A percentile compares a stretch with the other conserved stretches of the same genome.
Conservation (phyloP, 176 grass and related monocot species). For the Triticum monococcum region DNA sequence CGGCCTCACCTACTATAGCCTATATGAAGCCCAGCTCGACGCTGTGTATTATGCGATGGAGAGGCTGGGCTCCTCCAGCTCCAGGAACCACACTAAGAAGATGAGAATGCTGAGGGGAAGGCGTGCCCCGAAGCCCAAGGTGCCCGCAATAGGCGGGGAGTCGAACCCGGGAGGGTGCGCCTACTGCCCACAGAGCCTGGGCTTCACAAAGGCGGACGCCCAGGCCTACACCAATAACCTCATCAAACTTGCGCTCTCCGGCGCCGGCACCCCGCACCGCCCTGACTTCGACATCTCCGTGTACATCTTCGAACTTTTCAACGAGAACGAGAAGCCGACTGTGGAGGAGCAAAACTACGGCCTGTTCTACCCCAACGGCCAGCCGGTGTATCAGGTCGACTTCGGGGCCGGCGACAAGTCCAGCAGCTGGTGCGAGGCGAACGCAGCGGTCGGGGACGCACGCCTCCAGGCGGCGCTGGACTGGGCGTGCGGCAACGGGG, state of each 20-base stretch:
- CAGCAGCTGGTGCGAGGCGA: constrained; percentile 45
- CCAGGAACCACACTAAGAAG: constrained; percentile 1
- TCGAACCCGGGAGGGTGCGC: not conserved
- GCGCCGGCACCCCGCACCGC: constrained; percentile 40
- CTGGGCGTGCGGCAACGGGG: constrained; percentile 30
- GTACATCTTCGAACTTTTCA: constrained; percentile 73
- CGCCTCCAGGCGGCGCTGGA: constrained; percentile 36
- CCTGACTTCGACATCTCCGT: constrained; percentile 48
- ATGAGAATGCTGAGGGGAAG: constrained; percentile 33
- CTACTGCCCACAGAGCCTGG: not conserved
- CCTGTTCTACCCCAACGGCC: constrained; percentile 50
- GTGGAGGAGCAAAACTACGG: constrained; percentile 59
- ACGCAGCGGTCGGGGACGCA: constrained; percentile 9
- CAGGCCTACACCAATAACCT: constrained; percentile 52
- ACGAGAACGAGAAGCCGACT: constrained; percentile 54
- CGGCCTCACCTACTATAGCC: constrained; percentile 46
- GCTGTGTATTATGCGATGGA: constrained; percentile 52
- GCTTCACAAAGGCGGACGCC: constrained; percentile 16
- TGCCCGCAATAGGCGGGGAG: not conserved
- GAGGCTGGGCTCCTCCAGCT: constrained; percentile 3
- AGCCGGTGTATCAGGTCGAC: constrained; percentile 50
- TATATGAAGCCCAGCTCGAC: constrained; percentile 73
- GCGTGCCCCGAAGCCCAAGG: constrained; percentile 28
- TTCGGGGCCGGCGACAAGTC: constrained; percentile 23
- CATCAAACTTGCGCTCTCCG: constrained; percentile 47